Evolutionary conservation across 352 stramenopile species (phyloP).

Genomic region (Phytophthora macrochlamydospora): DNA sequence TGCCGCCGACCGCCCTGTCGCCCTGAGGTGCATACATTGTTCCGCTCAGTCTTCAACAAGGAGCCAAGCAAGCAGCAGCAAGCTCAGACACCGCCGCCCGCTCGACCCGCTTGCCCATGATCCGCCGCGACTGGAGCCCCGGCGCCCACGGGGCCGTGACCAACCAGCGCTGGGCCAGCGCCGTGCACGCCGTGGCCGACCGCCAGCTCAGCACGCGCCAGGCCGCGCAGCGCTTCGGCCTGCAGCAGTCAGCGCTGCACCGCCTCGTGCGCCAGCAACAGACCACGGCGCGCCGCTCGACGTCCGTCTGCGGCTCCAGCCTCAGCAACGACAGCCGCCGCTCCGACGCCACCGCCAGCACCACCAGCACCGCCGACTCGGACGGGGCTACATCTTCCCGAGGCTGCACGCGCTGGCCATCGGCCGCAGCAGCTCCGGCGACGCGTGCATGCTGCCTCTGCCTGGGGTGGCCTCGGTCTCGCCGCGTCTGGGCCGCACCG

Average conservation of each 20-base stretch:
- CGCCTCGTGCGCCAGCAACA: constrained; percentile 52
- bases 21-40: constrained; percentile 1
- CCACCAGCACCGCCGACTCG: neutral
- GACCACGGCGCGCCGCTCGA: neutral
- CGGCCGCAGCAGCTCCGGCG: constrained; percentile 16
- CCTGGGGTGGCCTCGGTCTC: constrained; percentile 10
- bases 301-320: constrained; percentile 3
- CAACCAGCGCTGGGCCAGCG: constrained; percentile 65
- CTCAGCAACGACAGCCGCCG: constrained; percentile 15
- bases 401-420: constrained; percentile 28
- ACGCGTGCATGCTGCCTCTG: neutral
- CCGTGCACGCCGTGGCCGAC: constrained; percentile 66
- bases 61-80: constrained; percentile 5
- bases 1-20: neutral
- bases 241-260: constrained; percentile 71
- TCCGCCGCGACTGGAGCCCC: neutral
- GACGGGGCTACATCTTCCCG: constrained; percentile 34
- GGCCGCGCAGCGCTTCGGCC: constrained; percentile 61
- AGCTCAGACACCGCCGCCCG: neutral
- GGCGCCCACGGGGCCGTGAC: constrained; percentile 18
- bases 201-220: constrained; percentile 66
- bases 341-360: constrained; percentile 6
- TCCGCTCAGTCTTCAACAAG: constrained; percentile 1
- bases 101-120: neutral
- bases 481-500: neutral